phyloP scores from a whole-genome alignment of 2,329 filamentous ascomycete genomes.

The Passalora sequoiae region DNA sequence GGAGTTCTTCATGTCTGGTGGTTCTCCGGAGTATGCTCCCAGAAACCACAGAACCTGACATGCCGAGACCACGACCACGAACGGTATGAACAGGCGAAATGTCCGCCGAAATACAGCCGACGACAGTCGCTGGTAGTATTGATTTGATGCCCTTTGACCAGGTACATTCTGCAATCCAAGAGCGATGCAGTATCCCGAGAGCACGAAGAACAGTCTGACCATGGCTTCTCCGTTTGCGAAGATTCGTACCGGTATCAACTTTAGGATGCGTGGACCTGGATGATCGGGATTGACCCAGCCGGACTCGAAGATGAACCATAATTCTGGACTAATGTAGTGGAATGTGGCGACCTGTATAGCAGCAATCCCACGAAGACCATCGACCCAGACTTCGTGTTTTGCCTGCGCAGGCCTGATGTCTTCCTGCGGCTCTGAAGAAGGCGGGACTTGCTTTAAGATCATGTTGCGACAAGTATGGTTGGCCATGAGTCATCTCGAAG shows the following conservation, averaged over 20 bases:
- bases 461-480: too few relatives aligned
- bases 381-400: constrained; percentile 11
- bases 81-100: constrained; percentile 6
- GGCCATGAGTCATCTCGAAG: too few relatives aligned
- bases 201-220: constrained; percentile 58
- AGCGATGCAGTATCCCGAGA: constrained; percentile 58
- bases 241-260: constrained; percentile 52
- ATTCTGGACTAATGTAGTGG: constrained; percentile 11
- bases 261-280: constrained; percentile 29
- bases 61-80: background rate
- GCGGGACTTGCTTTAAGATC: background rate
- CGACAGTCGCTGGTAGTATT: constrained; percentile 6
- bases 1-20: background rate
- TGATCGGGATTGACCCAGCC: constrained; percentile 5
- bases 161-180: background rate
- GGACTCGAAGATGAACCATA: constrained; percentile 6
- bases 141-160: background rate
- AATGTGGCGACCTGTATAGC: constrained; percentile 17
- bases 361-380: constrained; percentile 18
- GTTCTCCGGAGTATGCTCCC: background rate
- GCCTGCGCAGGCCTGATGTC: too few relatives aligned
- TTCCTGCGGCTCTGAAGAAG: background rate
- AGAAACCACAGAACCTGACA: constrained; percentile 3
- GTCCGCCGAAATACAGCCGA: constrained; percentile 3
- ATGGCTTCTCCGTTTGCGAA: constrained; percentile 48